Evolutionary conservation across 2,329 filamentous ascomycete species (phyloP), one percentile per base, ranked within the genome.

Genomic region (Colletotrichum salicis): DNA sequence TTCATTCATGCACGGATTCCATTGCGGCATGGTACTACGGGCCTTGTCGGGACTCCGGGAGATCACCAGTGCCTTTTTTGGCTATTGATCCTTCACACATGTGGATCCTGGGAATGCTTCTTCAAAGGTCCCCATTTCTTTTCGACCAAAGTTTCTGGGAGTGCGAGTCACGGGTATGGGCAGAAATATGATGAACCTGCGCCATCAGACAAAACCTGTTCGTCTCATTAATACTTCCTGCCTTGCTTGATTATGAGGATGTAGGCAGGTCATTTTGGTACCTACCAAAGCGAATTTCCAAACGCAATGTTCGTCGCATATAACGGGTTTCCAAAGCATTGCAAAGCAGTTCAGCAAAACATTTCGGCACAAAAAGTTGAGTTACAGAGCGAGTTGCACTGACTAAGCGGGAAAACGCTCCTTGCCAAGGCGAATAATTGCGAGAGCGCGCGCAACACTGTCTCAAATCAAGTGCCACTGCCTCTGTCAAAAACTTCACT

Each of bases 391-490:
- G 45, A 31, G 48, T 29, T 2, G 2, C 5, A 33, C n/a, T 62
- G 27, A 52, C 45, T 22, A 35, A 41, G 48, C 29, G n/a, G 29
- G 33, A 3, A n/a, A 10, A 41, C 3, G 1, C 22, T 13, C 1
- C 31, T 15, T 51, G 59, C 29, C 59, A 52, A 35, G 45, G 27
- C 59, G 4, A 4, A 48, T 61, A 41, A 51, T 61, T 19, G 12
- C 10, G 35, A 19, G 27, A 33, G 31, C 59, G 41, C 41, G 27
- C 27, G 29, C 41, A 22, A 15, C 27, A 5, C 29, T 41, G 59
- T 62, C 59, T 52, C 59, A 29, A 35, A 62, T 62, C 45, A 35
- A 62, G 58, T 62, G 15, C 11, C 29, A 51, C 45, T 24, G n/a
- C 45, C 12, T 35, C 12, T 31, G 31, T 24, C 59, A 22, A 29